Percentiles rank a stretch among this genome's conserved stretches.
Evolutionary conservation across 2,329 filamentous ascomycete genomes (phyloP).

Genomic region (Botrytis galanthina): DNA sequence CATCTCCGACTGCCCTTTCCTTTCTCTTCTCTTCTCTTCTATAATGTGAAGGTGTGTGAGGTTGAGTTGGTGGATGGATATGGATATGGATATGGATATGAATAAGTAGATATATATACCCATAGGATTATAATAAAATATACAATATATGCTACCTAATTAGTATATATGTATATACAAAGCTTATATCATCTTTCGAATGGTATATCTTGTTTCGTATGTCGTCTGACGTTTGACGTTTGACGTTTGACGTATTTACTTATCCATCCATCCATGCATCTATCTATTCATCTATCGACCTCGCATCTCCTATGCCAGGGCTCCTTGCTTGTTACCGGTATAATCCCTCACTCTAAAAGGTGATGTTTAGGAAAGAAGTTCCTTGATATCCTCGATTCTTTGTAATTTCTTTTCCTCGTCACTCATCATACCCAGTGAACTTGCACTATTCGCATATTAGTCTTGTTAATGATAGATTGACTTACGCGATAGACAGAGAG

Average conservation of each 20-base stretch:
- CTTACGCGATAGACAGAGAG: too few species aligned
- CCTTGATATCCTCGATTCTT: slow-evolving; percentile 89
- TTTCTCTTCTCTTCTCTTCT: too few species aligned
- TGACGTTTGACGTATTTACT: background rate
- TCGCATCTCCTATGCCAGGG: background rate
- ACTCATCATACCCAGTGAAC: slow-evolving; percentile 87
- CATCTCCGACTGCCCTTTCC: too few species aligned
- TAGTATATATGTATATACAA: background rate
- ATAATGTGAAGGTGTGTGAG: too few species aligned
- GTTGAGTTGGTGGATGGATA: too few species aligned
- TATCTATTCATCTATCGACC: background rate
- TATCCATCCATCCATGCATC: background rate
- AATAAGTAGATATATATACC: too few species aligned
- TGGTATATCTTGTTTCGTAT: background rate
- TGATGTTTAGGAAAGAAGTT: slow-evolving; percentile 56
- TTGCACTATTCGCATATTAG: slow-evolving; percentile 60
- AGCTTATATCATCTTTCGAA: background rate
- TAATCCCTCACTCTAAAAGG: background rate
- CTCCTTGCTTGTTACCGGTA: background rate
- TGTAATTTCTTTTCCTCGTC: slow-evolving; percentile 91
- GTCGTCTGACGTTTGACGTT: background rate
- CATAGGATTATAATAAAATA: background rate
- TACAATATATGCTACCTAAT: background rate
- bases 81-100: too few species aligned
- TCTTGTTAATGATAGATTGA: too few species aligned